These are phyloP conservation scores for Cryptococcus deneoformans DNA, from an alignment of 1,284 basidiomycete species.

Conservation along the genomic window DNA sequence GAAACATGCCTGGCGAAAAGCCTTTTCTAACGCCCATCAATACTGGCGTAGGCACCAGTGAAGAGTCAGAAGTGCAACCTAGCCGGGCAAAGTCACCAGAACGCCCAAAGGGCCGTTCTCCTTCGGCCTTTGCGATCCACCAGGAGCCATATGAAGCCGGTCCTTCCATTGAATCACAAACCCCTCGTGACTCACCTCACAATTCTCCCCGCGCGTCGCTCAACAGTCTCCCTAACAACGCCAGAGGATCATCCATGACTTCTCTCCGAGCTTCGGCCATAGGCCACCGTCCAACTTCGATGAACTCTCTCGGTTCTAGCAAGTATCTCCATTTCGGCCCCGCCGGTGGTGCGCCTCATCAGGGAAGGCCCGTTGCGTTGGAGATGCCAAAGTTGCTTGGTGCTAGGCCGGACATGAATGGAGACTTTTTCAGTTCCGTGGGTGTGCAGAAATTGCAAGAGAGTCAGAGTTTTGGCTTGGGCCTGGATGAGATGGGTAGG, in stretches of 20 bases:
- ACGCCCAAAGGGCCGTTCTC: no score
- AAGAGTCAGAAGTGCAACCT: conserved; percentile 3
- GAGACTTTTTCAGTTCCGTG: conserved; percentile 18
- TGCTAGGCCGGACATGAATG: conserved; percentile 18
- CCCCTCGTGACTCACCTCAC: conserved; percentile 15
- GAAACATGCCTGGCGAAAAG: conserved; percentile 4
- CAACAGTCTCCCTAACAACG: conserved; percentile 11
- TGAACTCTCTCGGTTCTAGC: conserved; percentile 26
- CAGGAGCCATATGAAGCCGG: no score
- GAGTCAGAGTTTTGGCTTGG: conserved; percentile 3
- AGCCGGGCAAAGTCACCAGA: no score
- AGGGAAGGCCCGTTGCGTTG: conserved; percentile 31
- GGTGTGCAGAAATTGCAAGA: conserved; percentile 5
- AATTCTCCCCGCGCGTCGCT: conserved; percentile 26
- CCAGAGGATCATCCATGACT: conserved; percentile 1
- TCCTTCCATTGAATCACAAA: neutral
- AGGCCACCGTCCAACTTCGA: conserved; percentile 18
- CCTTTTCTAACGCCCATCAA: conserved; percentile 23
- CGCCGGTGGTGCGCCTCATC: conserved; percentile 32
- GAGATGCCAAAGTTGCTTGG: conserved; percentile 35
- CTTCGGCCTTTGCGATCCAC: no score
- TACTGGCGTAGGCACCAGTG: conserved; percentile 14
- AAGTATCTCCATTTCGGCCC: conserved; percentile 29
- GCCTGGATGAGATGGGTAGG: conserved; percentile 16
- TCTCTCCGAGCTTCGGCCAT: conserved; percentile 3